A percentile compares a stretch with the other conserved stretches of the same genome.
Conservation (phyloP, 345 rosid genomes). For the Camelina laxa region DNA sequence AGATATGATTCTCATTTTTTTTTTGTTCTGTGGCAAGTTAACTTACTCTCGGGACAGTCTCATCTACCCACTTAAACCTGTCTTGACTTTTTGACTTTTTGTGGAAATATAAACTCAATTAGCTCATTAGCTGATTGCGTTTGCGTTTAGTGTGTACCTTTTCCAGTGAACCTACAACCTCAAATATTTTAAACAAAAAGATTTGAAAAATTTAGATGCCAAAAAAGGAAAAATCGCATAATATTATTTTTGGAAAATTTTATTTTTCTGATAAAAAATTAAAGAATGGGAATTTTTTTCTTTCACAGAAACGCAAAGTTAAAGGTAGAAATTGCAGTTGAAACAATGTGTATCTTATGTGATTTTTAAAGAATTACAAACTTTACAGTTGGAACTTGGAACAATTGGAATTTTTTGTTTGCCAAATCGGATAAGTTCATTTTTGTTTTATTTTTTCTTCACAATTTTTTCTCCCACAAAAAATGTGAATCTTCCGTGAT, state of each 20-base stretch:
- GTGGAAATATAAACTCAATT: background rate
- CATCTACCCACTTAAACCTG: constrained; percentile 33
- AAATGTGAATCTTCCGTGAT: background rate
- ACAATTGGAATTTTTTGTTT: background rate
- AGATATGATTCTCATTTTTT: constrained; percentile 10
- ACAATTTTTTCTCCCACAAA: background rate
- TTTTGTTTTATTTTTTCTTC: too few species aligned
- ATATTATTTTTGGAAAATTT: background rate
- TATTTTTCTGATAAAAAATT: background rate
- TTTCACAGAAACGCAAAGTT: background rate
- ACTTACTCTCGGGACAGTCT: constrained; percentile 39
- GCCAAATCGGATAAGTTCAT: background rate
- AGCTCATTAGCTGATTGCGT: background rate
- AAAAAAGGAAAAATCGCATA: background rate
- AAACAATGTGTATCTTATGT: background rate
- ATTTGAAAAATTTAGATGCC: background rate
- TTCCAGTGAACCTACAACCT: background rate
- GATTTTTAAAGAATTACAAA: background rate
- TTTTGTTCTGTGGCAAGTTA: constrained; percentile 21
- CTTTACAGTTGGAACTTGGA: background rate
- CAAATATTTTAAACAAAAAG: background rate
- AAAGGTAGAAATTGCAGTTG: constrained; percentile 9
- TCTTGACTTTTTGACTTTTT: constrained; percentile 11
- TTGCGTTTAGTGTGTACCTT: background rate
- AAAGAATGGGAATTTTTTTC: background rate